Evolutionary conservation across 225 moss, liverwort and hornwort genomes (phyloP), one percentile per base, ranked within the genome.

Genomic region (Bryum argenteum): DNA sequence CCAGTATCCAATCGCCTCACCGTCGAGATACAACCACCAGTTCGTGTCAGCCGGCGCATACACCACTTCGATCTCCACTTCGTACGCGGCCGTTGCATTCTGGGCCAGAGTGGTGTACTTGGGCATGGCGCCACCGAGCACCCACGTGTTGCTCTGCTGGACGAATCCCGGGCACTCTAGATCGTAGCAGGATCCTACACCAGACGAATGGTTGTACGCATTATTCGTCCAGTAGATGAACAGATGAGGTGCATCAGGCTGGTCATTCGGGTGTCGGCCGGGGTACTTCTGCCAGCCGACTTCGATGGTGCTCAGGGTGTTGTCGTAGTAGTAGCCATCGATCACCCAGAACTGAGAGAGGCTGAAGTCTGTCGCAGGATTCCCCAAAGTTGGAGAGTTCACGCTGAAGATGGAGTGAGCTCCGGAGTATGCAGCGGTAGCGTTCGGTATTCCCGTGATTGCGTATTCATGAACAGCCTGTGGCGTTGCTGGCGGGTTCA

Each of bases 211-310:
- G 4, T 10, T 21, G 68, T 77, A 81, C 0, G 58, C 68, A 4
- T 73, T 23, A 0, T 37, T 54, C 0, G 80, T 85, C 85, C 85
- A 85, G 56, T 2, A 85, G 20, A 79, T 21, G 48, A 82, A 85
- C 28, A 82, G 54, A 4, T 78, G 85, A 0, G 85, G 82, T 6
- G 63, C 63, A 10, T 70, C 17, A 0, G 62, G 67, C 4, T 17
- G 0, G 4, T 70, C 52, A 1, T 22, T 17, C 0, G 26, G 58
- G 11, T 67, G 71, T 1, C 0, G 0, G 0, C n/a, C n/a, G 0
- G 72, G 75, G 4, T 9, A 51, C 9, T 45, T 77, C 16, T 85
- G 85, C 78, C 78, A 85, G n/a, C 85, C 85, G 1, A 69, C 75
- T 70, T 82, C 82, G 0, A 76, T 70, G 16, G 82, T 85, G 61